Base-by-base conservation (phyloP, 805 yeast species). In the Starmera pachycereana region DNA sequence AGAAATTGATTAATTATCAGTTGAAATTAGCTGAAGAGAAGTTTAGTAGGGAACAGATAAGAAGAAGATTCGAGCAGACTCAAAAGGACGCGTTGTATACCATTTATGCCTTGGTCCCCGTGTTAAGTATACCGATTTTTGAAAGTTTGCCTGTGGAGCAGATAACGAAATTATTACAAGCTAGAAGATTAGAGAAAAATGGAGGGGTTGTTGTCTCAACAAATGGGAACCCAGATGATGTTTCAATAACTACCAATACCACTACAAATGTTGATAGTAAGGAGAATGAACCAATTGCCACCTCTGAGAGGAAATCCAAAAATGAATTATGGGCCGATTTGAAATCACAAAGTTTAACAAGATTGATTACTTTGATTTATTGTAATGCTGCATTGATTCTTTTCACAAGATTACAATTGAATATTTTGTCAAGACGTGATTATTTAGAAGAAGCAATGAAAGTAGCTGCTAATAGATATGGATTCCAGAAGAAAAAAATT, bases 41-140 rank as follows among this genome's bases (percentile, higher is more conserved):
- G 35, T 70, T 74, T 39, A 73, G 82, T 18, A 67, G 71, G 38
- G 85, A 78, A 47, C 81, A 77, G 49, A 81, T 89, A 43, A 80
- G 80, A 49, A 71, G 92, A 49, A 66, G 97, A 42, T 90, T 88
- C 52, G 78, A 82, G 38, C 96, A 88, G 64, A 90, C 96, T 10
- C 97, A 89, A 54, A 79, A 80, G 49, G 97, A 90, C 60, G 85
- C 96, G 36, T 70, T 82, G 39, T 78, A 77, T 63, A 90, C 97
- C 0, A 76, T 89, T 39, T 68, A 84, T 55, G 89, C 94, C 4
- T 68, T 90, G 45, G 66, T 85, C 37, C 95, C 96, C 2, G 85
- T 86, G 5, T 64, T 89, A 34, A 69, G 79, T 6, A 71, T 71
- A 28, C 86, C 84, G 12, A 71, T 86, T 8, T 60, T 78, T 42